Conservation (phyloP, 352 stramenopile genomes). For the Phytophthora crassamura region DNA sequence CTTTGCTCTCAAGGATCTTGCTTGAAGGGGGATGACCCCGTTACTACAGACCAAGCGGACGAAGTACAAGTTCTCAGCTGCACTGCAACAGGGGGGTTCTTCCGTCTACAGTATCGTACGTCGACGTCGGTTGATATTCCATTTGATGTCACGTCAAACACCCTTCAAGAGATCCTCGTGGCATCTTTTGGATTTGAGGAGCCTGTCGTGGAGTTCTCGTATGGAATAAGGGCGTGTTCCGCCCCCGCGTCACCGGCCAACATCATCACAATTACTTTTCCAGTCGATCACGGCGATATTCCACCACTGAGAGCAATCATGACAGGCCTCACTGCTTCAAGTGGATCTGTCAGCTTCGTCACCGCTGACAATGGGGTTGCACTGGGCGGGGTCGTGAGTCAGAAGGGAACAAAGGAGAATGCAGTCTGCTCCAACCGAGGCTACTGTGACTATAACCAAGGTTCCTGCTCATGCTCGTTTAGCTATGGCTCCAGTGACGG, state of each 20-base stretch:
- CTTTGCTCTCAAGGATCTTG: slow-evolving; percentile 66
- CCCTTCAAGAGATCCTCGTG: slow-evolving; percentile 68
- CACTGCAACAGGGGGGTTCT: slow-evolving; percentile 54
- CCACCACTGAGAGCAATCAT: slow-evolving; percentile 49
- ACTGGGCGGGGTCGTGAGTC: slow-evolving; percentile 47
- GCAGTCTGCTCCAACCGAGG: slow-evolving; percentile 89
- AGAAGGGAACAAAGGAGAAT: slow-evolving; percentile 91
- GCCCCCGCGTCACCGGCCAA: slow-evolving; percentile 43
- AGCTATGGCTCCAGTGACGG: slow-evolving; percentile 74
- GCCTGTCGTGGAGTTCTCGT: slow-evolving; percentile 52
- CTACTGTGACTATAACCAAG: slow-evolving; percentile 73
- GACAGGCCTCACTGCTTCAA: slow-evolving; percentile 32
- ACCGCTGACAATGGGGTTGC: slow-evolving; percentile 49
- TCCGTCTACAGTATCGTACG: slow-evolving; percentile 71
- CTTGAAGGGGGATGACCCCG: slow-evolving; percentile 85
- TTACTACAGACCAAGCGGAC: slow-evolving; percentile 79
- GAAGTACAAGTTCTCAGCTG: slow-evolving; percentile 86
- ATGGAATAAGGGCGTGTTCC: slow-evolving; percentile 46
- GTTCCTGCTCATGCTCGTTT: slow-evolving; percentile 53
- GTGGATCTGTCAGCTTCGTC: slow-evolving; percentile 28
- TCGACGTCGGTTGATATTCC: slow-evolving; percentile 58
- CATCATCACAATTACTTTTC: slow-evolving; percentile 65
- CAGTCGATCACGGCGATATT: slow-evolving; percentile 55
- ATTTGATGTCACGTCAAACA: slow-evolving; percentile 45
- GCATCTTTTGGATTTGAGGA: slow-evolving; percentile 58